phyloP scores from a whole-genome alignment of 1,284 basidiomycete genomes.

The Tilletia caries region DNA sequence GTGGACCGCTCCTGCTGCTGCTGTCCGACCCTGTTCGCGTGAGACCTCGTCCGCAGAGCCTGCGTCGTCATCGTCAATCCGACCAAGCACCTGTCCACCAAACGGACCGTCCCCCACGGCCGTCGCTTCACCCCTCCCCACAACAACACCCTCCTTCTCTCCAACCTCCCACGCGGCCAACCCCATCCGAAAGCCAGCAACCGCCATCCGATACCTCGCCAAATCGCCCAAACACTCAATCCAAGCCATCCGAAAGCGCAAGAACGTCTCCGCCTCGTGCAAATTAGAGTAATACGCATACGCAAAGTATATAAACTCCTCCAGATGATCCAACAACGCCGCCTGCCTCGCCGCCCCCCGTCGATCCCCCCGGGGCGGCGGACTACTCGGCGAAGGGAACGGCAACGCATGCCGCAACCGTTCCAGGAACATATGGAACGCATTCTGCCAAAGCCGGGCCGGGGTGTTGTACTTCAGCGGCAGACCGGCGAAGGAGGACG shows the following conservation, averaged over 20 bases:
- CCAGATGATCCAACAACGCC: constrained; percentile 66
- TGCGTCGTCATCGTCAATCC: constrained; percentile 1
- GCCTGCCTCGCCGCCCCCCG: constrained; percentile 19
- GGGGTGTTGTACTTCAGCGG: constrained; percentile 93
- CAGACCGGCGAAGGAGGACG: constrained; percentile 79
- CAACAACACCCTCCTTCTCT: constrained; percentile 9
- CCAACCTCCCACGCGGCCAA: constrained; percentile 2
- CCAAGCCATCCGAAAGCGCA: constrained; percentile 75
- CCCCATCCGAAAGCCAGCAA: constrained; percentile 59
- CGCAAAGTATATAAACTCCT: constrained; percentile 89
- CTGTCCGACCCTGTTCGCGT: too few species aligned
- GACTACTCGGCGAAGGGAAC: constrained; percentile 46
- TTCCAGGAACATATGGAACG: constrained; percentile 84
- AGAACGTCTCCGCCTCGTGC: constrained; percentile 74
- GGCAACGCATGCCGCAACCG: constrained; percentile 76
- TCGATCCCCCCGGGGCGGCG: constrained; percentile 14
- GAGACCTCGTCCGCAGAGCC: constrained; percentile 4
- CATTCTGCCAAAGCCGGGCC: constrained; percentile 84
- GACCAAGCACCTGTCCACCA: too few species aligned
- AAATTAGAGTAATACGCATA: constrained; percentile 90
- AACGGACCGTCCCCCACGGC: not conserved
- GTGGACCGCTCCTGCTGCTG: too few species aligned
- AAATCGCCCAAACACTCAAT: constrained; percentile 94
- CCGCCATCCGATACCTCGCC: constrained; percentile 88
- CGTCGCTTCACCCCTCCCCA: constrained; percentile 22